These are phyloP conservation scores for Fusarium miscanthi DNA, from an alignment of 2,329 filamentous ascomycete species.

Conservation along the genomic window DNA sequence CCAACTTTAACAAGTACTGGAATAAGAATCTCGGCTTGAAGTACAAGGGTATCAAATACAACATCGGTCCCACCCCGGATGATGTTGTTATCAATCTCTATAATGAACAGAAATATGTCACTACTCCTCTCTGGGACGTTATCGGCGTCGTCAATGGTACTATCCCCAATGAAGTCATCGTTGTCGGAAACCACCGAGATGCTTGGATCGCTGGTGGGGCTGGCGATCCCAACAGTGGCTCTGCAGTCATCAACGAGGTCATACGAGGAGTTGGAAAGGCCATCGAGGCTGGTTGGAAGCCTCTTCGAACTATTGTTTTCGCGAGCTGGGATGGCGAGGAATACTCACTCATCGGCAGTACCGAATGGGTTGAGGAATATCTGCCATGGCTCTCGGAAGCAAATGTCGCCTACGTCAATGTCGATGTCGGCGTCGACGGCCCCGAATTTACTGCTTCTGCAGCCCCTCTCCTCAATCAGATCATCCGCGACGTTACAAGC, in stretches of 20 bases:
- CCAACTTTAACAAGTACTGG: constrained; percentile 80
- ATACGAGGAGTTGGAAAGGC: constrained; percentile 79
- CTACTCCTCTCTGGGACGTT: constrained; percentile 87
- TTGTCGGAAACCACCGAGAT: constrained; percentile 93
- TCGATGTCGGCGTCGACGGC: constrained; percentile 79
- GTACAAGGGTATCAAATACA: constrained; percentile 87
- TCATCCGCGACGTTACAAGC: constrained; percentile 74
- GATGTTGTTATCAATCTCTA: constrained; percentile 75
- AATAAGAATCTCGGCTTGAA: constrained; percentile 74
- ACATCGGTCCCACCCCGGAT: constrained; percentile 84
- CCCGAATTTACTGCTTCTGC: constrained; percentile 72
- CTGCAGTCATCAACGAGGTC: constrained; percentile 81
- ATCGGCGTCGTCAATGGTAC: constrained; percentile 93
- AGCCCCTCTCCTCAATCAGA: constrained; percentile 79
- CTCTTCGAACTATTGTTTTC: constrained; percentile 90
- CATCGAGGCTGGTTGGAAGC: constrained; percentile 66
- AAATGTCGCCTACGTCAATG: constrained; percentile 85
- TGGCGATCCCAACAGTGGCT: constrained; percentile 85
- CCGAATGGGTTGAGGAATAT: constrained; percentile 94
- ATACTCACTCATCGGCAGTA: constrained; percentile 86
- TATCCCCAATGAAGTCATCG: constrained; percentile 83
- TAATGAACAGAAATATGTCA: constrained; percentile 85
- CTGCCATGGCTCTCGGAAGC: constrained; percentile 80
- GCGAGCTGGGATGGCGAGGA: constrained; percentile 87
- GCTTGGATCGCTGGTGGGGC: constrained; percentile 90